Evolutionary conservation across 176 grass and related monocot species (phyloP), one percentile per base, ranked within the genome.

Genomic region (Cenchrus americanus): DNA sequence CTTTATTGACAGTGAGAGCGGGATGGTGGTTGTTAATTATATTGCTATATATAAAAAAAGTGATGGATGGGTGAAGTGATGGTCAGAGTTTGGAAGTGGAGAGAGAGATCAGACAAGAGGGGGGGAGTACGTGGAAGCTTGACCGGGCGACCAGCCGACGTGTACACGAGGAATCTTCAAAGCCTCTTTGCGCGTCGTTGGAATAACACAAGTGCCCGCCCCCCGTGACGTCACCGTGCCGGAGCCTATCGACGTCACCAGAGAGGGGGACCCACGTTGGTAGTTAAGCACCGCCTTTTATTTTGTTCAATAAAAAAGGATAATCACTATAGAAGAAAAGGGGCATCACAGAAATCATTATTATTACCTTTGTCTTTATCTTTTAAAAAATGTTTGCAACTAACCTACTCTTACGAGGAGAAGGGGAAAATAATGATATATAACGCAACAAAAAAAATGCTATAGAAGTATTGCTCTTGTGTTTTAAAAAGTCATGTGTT

Each of bases 121-220:
- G 8, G 8, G 27, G 43, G 43, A 71, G 7, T 78, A 54, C 73
- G 34, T 64, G 18, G 32, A 54, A 13, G 22, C 70, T 84, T 75
- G 54, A 68, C 71, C 77, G 23, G 23, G 54, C n/a, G 79, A 69
- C 78, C 13, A 19, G 49, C 62, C 7, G 48, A 80, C 78, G 52
- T 52, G 76, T 24, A 54, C 78, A 54, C 63, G 19, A 44, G 30
- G 82, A 85, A 89, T 80, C 62, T 85, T 81, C 82, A 64, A 64
- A 62, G 52, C 5, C 70, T 54, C 30, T 75, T 53, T 80, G 69
- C 87, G 76, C 82, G 82, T 89, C 23, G 60, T 37, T 62, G n/a
- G 80, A 83, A 32, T 21, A 52, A 8, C 47, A 27, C 60, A 21
- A 40, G 57, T 8, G 77, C 64, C 6, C 51, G 51, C 1, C 55